A percentile compares a stretch with the other conserved stretches of the same genome.
Conservation (phyloP, 2,329 filamentous ascomycete genomes). For the Trichophyton benhamiae region DNA sequence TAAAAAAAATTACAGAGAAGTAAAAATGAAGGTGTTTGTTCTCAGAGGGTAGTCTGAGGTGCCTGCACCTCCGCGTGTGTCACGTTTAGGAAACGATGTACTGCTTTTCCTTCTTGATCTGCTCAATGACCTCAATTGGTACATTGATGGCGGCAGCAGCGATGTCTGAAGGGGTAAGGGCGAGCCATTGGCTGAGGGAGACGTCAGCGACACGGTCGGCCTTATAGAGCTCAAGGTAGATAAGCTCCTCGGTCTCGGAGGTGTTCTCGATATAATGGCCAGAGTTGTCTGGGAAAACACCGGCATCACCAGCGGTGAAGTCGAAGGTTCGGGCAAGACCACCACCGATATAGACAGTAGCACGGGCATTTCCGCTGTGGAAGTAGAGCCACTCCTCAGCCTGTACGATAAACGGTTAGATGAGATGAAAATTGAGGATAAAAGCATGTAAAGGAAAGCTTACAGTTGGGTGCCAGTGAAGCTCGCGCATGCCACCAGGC, state of each 20-base stretch:
- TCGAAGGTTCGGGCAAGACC: constrained; percentile 53
- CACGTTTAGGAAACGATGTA: constrained; percentile 31
- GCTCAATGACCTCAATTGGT: constrained; percentile 43
- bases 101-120: constrained; percentile 53
- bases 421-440: background rate
- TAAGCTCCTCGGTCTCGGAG: constrained; percentile 49
- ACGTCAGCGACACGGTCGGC: constrained; percentile 55
- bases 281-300: constrained; percentile 53
- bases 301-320: constrained; percentile 55
- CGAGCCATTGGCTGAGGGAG: constrained; percentile 56
- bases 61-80: background rate
- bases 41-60: background rate
- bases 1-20: background rate
- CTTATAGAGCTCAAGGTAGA: constrained; percentile 60
- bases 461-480: constrained; percentile 60
- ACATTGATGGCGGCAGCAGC: constrained; percentile 50
- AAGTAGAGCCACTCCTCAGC: constrained; percentile 63
- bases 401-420: constrained; percentile 24
- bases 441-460: constrained; percentile 15
- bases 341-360: constrained; percentile 53
- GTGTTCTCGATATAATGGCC: constrained; percentile 60
- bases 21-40: background rate
- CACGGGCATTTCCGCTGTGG: constrained; percentile 48
- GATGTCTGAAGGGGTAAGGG: constrained; percentile 51
- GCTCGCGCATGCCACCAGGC: constrained; percentile 50